Percentiles rank a stretch among this genome's conserved stretches.
Conservation (phyloP, 305 asterid genomes). For the Fraxinus dipetala region DNA sequence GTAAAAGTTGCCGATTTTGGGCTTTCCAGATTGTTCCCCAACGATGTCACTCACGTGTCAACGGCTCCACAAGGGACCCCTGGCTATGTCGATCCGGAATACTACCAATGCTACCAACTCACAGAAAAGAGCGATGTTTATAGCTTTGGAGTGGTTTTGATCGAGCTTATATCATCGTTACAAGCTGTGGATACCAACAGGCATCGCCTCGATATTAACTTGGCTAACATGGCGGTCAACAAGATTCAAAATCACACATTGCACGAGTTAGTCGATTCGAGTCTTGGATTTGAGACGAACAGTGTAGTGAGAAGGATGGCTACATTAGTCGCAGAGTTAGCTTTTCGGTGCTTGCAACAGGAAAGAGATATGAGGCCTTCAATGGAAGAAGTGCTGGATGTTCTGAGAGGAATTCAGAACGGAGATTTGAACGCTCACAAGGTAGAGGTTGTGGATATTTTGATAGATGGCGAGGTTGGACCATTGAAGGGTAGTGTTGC, state of each 20-base stretch:
- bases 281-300: conserved; percentile 52
- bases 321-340: conserved; percentile 63
- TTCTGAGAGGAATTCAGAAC: conserved; percentile 49
- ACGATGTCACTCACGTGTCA: conserved; percentile 72
- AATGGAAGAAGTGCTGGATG: conserved; percentile 63
- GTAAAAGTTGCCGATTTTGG: conserved; percentile 95
- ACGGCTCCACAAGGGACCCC: conserved; percentile 99
- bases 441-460: conserved; percentile 55
- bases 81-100: conserved; percentile 91
- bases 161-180: conserved; percentile 69
- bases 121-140: conserved; percentile 87
- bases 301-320: conserved; percentile 47
- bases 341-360: conserved; percentile 78
- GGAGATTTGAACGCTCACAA: conserved; percentile 50
- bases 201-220: conserved; percentile 58
- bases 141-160: conserved; percentile 72
- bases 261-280: conserved; percentile 62
- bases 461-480: conserved; percentile 50
- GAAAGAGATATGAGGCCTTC: conserved; percentile 84
- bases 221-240: conserved; percentile 68
- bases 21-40: conserved; percentile 69
- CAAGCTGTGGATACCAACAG: conserved; percentile 67
- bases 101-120: conserved; percentile 76
- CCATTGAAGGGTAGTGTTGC: conserved; percentile 29
- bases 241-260: conserved; percentile 55